These are phyloP conservation scores for Aspergillus amoenus DNA, from an alignment of 2,329 filamentous ascomycete species.

Conservation along the genomic window DNA sequence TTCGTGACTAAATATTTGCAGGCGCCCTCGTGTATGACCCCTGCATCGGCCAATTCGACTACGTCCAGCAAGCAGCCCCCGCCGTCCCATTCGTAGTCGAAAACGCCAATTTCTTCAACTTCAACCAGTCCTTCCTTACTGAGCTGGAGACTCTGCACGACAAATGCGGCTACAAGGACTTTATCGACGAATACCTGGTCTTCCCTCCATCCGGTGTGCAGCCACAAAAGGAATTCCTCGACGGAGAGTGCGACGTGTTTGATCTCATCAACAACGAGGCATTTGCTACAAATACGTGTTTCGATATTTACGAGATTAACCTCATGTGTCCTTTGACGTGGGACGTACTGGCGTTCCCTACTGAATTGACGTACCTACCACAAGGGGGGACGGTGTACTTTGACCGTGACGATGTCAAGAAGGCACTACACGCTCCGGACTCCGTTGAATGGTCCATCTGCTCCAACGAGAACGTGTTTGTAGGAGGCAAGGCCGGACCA, in stretches of 20 bases:
- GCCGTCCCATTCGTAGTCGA: slow-evolving; percentile 44
- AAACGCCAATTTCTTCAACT: slow-evolving; percentile 45
- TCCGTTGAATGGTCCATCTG: slow-evolving; percentile 32
- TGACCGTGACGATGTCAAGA: slow-evolving; percentile 68
- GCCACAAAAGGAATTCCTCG: slow-evolving; percentile 60
- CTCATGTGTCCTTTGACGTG: slow-evolving; percentile 69
- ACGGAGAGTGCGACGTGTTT: slow-evolving; percentile 58
- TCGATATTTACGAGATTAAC: slow-evolving; percentile 71
- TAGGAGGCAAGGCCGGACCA: slow-evolving; percentile 40
- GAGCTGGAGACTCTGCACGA: slow-evolving; percentile 43
- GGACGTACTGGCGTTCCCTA: slow-evolving; percentile 68
- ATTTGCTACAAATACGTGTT: slow-evolving; percentile 69
- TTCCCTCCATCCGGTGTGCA: slow-evolving; percentile 48
- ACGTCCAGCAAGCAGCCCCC: slow-evolving; percentile 34
- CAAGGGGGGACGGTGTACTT: slow-evolving; percentile 66
- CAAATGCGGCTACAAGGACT: slow-evolving; percentile 48
- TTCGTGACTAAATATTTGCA: background rate
- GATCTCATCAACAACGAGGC: slow-evolving; percentile 56
- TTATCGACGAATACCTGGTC: slow-evolving; percentile 53
- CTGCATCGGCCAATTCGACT: slow-evolving; percentile 46
- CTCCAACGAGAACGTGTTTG: slow-evolving; percentile 46
- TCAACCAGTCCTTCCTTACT: slow-evolving; percentile 45
- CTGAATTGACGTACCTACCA: slow-evolving; percentile 56
- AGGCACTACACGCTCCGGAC: slow-evolving; percentile 62
- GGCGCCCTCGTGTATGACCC: slow-evolving; percentile 71